Percentiles rank a stretch among this genome's conserved stretches.
These are phyloP conservation scores for Lactarius vividus DNA, from an alignment of 768 basidiomycete species.

Conservation along the genomic window DNA sequence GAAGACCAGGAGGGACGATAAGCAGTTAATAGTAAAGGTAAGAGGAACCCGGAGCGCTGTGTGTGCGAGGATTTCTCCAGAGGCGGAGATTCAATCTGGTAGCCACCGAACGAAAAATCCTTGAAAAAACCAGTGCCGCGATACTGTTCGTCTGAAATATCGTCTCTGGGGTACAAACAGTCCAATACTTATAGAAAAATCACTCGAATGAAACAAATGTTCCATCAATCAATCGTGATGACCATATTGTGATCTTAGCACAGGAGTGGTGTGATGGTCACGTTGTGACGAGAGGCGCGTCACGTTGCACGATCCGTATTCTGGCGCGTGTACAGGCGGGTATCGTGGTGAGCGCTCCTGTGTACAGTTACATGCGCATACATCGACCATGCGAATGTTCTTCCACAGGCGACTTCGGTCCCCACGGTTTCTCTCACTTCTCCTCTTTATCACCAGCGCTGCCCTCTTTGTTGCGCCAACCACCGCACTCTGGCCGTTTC, in stretches of 20 bases:
- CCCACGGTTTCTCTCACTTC: constrained; percentile 18
- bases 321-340: too few species aligned
- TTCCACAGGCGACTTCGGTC: constrained; percentile 12
- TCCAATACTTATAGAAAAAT: background rate
- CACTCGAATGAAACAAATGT: background rate
- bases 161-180: background rate
- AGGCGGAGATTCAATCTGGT: constrained; percentile 12
- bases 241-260: background rate
- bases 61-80: background rate
- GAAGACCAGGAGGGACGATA: background rate
- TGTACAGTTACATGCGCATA: background rate
- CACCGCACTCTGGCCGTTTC: constrained; percentile 73
- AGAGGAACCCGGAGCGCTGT: background rate
- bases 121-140: background rate
- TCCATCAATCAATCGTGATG: background rate
- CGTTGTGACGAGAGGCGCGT: background rate
- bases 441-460: constrained; percentile 11
- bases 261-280: background rate
- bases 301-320: background rate
- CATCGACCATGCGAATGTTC: constrained; percentile 11
- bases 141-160: background rate
- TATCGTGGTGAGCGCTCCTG: too few species aligned
- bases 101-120: background rate
- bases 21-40: background rate
- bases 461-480: constrained; percentile 11